Percentiles rank a stretch among this genome's conserved stretches.
These are phyloP conservation scores for Penicillium sp. DNA, from an alignment of 2,329 filamentous ascomycete genomes.

Conservation along the genomic window DNA sequence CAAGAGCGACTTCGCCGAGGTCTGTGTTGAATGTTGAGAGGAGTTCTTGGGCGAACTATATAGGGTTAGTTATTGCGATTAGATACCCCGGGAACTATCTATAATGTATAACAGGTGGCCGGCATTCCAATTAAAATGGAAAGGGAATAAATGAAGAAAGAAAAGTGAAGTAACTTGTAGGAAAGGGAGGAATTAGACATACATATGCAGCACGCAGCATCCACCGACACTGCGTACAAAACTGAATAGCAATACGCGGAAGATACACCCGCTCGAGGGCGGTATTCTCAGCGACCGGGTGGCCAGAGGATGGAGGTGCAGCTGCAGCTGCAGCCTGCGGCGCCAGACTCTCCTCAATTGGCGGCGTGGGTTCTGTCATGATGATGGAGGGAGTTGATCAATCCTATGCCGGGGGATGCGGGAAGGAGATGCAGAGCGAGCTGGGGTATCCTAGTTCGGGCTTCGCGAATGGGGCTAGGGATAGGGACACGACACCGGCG, in stretches of 20 bases:
- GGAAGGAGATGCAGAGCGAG: too few relatives aligned
- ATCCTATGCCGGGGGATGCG: too few relatives aligned
- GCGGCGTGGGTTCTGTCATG: slow-evolving; percentile 18
- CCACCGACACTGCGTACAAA: slow-evolving; percentile 93
- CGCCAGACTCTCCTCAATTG: too few relatives aligned
- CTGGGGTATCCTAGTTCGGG: too few relatives aligned
- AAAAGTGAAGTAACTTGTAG: slow-evolving; percentile 1
- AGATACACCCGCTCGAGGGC: slow-evolving; percentile 40
- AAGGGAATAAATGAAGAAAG: too few relatives aligned
- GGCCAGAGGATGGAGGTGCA: slow-evolving; percentile 2
- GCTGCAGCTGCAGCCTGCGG: too few relatives aligned
- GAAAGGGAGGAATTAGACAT: slow-evolving; percentile 32
- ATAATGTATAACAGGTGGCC: not conserved
- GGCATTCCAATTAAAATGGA: too few relatives aligned
- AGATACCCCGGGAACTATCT: not conserved
- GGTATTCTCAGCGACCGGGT: slow-evolving; percentile 8
- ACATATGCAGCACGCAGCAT: slow-evolving; percentile 84
- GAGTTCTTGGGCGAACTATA: slow-evolving; percentile 81
- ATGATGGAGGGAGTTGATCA: too few relatives aligned
- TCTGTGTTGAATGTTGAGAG: slow-evolving; percentile 84
- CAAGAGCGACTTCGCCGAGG: slow-evolving; percentile 82
- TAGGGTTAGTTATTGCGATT: not conserved
- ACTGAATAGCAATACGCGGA: slow-evolving; percentile 81
- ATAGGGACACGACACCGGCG: too few relatives aligned
- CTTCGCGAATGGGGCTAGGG: too few relatives aligned